These are phyloP conservation scores for Acorus calamus DNA, from an alignment of 106 monocot genomes.

Conservation along the genomic window DNA sequence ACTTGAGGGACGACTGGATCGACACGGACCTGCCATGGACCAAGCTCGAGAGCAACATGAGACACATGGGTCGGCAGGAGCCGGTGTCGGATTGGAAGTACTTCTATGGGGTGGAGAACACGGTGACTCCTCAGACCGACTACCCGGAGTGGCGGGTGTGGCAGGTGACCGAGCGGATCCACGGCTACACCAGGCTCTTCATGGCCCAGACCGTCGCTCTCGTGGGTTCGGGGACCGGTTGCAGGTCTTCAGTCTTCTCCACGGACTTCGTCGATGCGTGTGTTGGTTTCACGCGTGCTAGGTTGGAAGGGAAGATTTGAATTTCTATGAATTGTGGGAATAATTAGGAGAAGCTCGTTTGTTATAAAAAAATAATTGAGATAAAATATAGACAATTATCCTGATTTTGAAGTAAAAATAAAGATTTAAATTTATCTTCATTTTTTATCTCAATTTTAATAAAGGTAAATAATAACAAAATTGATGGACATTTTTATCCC, in stretches of 20 bases:
- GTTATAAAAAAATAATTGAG: too few species aligned
- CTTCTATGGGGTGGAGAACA: conserved; percentile 95
- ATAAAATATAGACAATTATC: too few species aligned
- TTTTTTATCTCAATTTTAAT: too few species aligned
- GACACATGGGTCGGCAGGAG: conserved; percentile 41
- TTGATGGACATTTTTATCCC: too few species aligned
- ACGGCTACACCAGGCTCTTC: conserved; percentile 53
- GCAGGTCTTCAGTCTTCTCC: conserved; percentile 77
- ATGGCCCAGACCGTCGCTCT: conserved; percentile 51
- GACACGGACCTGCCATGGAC: conserved; percentile 83
- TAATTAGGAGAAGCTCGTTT: conserved; percentile 3
- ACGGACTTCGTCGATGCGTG: conserved; percentile 95
- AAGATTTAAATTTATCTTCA: too few species aligned
- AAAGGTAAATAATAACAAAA: too few species aligned
- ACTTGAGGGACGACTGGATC: conserved; percentile 75
- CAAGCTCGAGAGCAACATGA: conserved; percentile 90
- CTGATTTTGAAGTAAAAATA: too few species aligned
- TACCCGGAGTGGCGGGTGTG: conserved; percentile 66
- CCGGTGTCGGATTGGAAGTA: conserved; percentile 37
- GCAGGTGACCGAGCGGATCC: conserved; percentile 65
- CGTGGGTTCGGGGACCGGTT: conserved; percentile 45
- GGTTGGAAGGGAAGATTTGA: conserved; percentile 44
- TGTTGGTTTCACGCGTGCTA: conserved; percentile 49
- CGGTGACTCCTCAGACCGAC: conserved; percentile 77
- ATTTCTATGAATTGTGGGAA: not conserved